Base-by-base conservation (phyloP, 306 rosid genomes). In the Acacia acuminata region DNA sequence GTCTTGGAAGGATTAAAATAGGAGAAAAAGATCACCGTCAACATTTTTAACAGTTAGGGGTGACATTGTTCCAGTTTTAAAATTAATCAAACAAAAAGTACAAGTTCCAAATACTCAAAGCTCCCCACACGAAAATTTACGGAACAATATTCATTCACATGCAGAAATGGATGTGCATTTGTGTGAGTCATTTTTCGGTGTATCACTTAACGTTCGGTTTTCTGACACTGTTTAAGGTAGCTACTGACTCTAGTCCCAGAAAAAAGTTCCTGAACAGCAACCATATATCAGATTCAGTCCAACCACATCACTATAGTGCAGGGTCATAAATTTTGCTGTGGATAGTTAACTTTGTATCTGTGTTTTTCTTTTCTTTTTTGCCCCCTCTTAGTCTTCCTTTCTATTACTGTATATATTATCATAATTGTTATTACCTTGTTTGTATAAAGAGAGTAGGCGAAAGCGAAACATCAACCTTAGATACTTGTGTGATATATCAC, bases 201-300 rank as follows among this genome's bases (percentile, higher is more conserved):
- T 66, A 4, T 34, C 45, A 42, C 76, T 69, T 84, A 81, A 83
- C 79, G 81, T 84, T 88, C 89, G 84, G 89, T 71, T 82, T 78
- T 67, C 88, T 80, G 94, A 92, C 94, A 86, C 72, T 25, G 20
- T 76, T 32, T 75, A 70, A 71, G 84, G 84, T 79, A 79, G 83
- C 71, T 75, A 50, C 38, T 71, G 81, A 68, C 82, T 73, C 69
- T 71, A 79, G 74, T 68, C 64, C 81, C 69, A 82, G 45, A 68
- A 64, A 71, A 45, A 84, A 22, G 80, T 51, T 40, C 16, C 12
- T 82, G 50, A 50, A n/a, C 44, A 32, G 43, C 76, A 30, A 22
- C 36, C 45, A 48, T 65, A 47, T 36, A 50, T 81, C 65, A 73
- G 48, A 32, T 73, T 58, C 50, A 47, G 22, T 44, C 43, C 22